A percentile compares a stretch with the other conserved stretches of the same genome.
Evolutionary conservation across 78 protist species (phyloP).

Genomic region (Emiliania huxleyi): DNA sequence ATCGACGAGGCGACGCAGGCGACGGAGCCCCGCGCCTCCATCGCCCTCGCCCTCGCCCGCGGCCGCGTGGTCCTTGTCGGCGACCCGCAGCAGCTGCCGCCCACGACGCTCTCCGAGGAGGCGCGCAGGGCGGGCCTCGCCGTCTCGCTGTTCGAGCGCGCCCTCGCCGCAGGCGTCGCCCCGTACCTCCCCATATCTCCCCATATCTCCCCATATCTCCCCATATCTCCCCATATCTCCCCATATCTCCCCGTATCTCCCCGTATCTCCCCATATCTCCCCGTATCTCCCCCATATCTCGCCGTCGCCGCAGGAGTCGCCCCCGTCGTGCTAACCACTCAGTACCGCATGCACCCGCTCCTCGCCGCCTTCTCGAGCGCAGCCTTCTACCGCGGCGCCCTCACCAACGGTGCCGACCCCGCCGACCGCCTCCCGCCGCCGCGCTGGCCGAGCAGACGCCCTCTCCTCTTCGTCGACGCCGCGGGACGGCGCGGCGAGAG

Average conservation of each 20-base stretch:
- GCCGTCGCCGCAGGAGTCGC: no score
- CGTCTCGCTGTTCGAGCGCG: not conserved
- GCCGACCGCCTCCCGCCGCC: not conserved
- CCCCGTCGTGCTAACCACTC: not conserved
- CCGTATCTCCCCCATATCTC: no score
- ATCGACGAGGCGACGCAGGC: no score
- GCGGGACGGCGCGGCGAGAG: not conserved
- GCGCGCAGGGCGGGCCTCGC: not conserved
- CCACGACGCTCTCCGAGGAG: not conserved
- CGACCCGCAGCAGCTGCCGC: not conserved
- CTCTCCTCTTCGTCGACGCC: not conserved
- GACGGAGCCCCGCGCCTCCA: not conserved
- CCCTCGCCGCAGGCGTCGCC: not conserved
- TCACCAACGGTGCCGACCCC: not conserved
- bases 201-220: no score
- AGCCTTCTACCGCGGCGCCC: not conserved
- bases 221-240: no score
- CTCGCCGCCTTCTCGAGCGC: not conserved
- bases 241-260: no score
- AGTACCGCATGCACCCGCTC: not conserved
- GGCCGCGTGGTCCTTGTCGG: not conserved
- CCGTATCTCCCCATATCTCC: no score
- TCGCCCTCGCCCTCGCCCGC: not conserved
- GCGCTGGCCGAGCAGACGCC: not conserved
- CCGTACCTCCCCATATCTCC: no score